A percentile compares a stretch with the other conserved stretches of the same genome.
Evolutionary conservation across 2,329 filamentous ascomycete genomes (phyloP).

Genomic region (Paramyrothecium sp.): DNA sequence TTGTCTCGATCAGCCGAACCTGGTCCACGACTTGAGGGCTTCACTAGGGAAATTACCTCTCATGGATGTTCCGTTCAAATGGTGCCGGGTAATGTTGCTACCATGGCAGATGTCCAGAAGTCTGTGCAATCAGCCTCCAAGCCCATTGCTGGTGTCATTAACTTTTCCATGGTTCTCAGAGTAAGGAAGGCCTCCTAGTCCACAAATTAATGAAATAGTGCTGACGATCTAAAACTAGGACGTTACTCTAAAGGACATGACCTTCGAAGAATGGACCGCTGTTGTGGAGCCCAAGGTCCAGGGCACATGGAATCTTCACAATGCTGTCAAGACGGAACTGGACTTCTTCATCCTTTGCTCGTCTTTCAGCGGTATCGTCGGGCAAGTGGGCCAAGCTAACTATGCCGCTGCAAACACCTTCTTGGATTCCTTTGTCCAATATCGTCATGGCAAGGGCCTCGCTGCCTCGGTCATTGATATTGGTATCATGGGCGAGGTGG

Average conservation of each 20-base stretch:
- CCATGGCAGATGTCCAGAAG: constrained; percentile 20
- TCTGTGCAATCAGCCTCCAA: constrained; percentile 11
- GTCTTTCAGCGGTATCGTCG: constrained; percentile 30
- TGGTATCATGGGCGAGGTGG: background rate
- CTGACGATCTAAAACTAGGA: background rate
- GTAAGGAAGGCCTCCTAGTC: too few species aligned
- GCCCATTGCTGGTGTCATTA: background rate
- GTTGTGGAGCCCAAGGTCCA: constrained; percentile 25
- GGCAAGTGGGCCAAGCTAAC: constrained; percentile 32
- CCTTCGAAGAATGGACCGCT: constrained; percentile 24
- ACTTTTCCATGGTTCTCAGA: background rate
- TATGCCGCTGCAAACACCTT: constrained; percentile 41
- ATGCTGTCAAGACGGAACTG: constrained; percentile 12
- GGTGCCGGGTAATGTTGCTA: constrained; percentile 30
- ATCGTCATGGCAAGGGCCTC: constrained; percentile 17
- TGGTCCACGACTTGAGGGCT: constrained; percentile 8
- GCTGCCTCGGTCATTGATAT: background rate
- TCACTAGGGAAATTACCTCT: constrained; percentile 19
- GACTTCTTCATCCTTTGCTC: constrained; percentile 35
- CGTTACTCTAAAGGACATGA: constrained; percentile 22
- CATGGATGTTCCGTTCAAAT: constrained; percentile 22
- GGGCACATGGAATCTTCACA: constrained; percentile 32
- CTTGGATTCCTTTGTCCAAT: constrained; percentile 34
- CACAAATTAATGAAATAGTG: too few species aligned
- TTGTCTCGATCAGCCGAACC: constrained; percentile 22